These are phyloP conservation scores for Pyrus hybrid DNA, from an alignment of 331 rosid species.

Conservation along the genomic window DNA sequence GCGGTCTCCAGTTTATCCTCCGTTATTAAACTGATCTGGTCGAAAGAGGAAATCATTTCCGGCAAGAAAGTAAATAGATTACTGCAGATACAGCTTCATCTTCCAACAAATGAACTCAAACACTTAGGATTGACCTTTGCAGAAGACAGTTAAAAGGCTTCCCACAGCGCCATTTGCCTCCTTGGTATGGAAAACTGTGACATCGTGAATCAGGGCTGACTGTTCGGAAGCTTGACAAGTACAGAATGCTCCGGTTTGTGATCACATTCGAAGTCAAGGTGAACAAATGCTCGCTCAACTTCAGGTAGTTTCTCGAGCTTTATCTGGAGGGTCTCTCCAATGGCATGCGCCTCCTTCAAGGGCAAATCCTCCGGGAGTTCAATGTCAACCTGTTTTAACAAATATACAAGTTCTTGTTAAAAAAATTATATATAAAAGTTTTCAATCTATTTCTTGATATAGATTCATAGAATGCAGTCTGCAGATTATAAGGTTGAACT, in stretches of 20 bases:
- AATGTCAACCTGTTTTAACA: constrained; percentile 72
- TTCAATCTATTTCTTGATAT: neutral
- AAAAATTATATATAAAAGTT: neutral
- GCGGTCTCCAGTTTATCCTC: neutral
- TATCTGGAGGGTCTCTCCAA: constrained; percentile 79
- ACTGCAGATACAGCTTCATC: neutral
- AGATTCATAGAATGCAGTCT: neutral
- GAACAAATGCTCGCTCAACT: constrained; percentile 94
- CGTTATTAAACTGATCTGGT: neutral
- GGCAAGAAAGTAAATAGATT: neutral
- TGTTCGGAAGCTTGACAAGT: constrained; percentile 60
- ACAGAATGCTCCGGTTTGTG: constrained; percentile 92
- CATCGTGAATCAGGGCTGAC: constrained; percentile 17
- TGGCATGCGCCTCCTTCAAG: constrained; percentile 71
- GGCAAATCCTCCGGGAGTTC: constrained; percentile 87
- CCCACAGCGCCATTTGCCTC: neutral
- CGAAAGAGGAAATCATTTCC: neutral
- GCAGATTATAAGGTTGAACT: neutral
- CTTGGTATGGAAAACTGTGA: neutral
- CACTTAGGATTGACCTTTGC: neutral
- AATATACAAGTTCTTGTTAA: neutral
- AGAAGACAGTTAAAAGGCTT: neutral
- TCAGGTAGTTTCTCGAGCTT: constrained; percentile 80
- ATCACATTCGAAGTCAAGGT: constrained; percentile 82
- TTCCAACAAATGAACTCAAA: neutral